Conservation (phyloP, 2,329 filamentous ascomycete genomes). For the Fusarium paranaense region DNA sequence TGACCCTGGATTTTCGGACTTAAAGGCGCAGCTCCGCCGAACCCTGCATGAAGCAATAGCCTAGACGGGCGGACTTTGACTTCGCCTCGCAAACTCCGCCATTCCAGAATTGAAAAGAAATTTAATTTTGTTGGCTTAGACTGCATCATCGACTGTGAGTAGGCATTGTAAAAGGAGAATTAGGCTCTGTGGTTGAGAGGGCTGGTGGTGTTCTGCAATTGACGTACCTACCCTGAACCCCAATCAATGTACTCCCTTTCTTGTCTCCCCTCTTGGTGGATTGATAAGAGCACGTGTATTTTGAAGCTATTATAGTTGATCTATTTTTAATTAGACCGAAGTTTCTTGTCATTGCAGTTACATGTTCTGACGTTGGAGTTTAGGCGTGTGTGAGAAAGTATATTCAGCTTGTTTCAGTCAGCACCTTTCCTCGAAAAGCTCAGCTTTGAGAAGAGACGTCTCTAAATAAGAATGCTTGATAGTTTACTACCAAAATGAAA, state of each 20-base stretch:
- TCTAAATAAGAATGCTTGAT: neutral
- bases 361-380: neutral
- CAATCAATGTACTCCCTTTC: neutral
- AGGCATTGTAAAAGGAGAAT: neutral
- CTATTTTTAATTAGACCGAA: neutral
- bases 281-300: neutral
- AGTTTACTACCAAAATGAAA: neutral
- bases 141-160: neutral
- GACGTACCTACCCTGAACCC: neutral
- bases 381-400: neutral
- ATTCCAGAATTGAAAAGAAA: neutral
- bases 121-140: neutral
- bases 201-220: neutral
- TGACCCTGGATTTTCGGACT: neutral
- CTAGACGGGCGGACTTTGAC: neutral
- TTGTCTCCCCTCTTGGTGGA: no score
- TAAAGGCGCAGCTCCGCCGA: neutral
- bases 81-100: neutral
- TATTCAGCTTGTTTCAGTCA: neutral
- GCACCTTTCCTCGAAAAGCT: neutral
- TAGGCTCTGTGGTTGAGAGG: neutral
- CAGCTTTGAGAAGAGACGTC: neutral
- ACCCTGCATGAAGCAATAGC: neutral
- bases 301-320: neutral
- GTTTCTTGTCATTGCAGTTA: neutral